These are phyloP conservation scores for Cryphonectria carpinicola DNA, from an alignment of 2,329 filamentous ascomycete species.

Conservation along the genomic window DNA sequence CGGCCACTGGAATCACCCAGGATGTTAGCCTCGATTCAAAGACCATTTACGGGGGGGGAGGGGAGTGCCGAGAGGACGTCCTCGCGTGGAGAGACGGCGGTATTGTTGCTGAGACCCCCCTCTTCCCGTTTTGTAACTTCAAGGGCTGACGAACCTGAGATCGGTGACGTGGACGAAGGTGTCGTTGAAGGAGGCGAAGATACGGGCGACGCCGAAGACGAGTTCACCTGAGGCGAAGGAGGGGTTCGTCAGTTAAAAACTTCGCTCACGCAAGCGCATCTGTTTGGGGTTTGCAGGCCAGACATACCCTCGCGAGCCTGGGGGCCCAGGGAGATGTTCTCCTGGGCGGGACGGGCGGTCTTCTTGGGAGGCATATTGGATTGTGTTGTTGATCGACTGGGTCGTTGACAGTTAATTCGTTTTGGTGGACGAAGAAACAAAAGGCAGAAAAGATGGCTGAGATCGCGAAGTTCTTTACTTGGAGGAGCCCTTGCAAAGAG, in stretches of 20 bases:
- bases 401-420: conserved; percentile 31
- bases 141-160: conserved; percentile 72
- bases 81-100: neutral
- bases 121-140: conserved; percentile 28
- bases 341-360: conserved; percentile 79
- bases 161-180: conserved; percentile 99
- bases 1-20: conserved; percentile 84
- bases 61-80: neutral
- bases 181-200: conserved; percentile 95
- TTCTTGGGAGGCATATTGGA: conserved; percentile 86
- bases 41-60: conserved; percentile 5
- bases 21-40: conserved; percentile 59
- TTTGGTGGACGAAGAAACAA: conserved; percentile 20
- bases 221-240: conserved; percentile 71
- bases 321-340: conserved; percentile 98
- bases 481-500: conserved; percentile 5
- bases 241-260: conserved; percentile 29
- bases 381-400: conserved; percentile 31
- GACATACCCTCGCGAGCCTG: conserved; percentile 90
- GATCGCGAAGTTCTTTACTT: conserved; percentile 16
- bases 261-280: neutral
- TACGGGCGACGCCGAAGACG: conserved; percentile 96
- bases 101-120: conserved; percentile 6
- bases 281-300: conserved; percentile 19
- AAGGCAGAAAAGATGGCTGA: conserved; percentile 10